Evolutionary conservation across 129 eudicot genomes (phyloP).

Genomic region (Ambrosia trifida): DNA sequence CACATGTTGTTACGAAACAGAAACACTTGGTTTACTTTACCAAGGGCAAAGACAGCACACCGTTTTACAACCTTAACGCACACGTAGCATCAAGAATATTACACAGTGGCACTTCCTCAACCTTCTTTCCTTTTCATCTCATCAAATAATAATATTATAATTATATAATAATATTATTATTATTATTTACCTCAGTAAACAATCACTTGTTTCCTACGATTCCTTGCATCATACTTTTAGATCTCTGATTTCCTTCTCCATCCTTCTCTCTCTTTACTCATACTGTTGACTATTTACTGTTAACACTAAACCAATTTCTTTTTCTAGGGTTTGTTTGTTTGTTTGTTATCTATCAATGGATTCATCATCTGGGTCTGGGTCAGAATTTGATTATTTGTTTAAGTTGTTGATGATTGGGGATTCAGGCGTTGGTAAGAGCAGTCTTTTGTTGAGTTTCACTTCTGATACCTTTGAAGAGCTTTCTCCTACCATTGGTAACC

Average conservation of each 20-base stretch:
- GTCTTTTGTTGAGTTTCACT: constrained; percentile 71
- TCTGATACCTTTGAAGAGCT: constrained; percentile 76
- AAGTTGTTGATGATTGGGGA: constrained; percentile 80
- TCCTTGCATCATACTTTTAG: too few relatives aligned
- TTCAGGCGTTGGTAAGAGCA: constrained; percentile 80
- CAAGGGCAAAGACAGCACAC: background rate
- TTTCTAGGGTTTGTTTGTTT: background rate
- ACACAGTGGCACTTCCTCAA: background rate
- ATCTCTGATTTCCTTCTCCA: background rate
- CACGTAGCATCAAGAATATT: background rate
- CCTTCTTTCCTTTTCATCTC: background rate
- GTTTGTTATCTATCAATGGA: background rate
- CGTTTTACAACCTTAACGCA: background rate
- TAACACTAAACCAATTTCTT: background rate
- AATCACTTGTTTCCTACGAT: too few relatives aligned
- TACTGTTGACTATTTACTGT: background rate
- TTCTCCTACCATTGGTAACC: constrained; percentile 75
- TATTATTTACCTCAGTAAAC: too few relatives aligned
- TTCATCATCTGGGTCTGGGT: constrained; percentile 35
- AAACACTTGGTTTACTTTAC: too few relatives aligned
- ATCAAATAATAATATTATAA: background rate
- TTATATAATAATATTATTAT: too few relatives aligned
- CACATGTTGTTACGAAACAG: too few relatives aligned
- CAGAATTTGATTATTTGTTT: constrained; percentile 77
- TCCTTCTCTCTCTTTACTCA: background rate